Evolutionary conservation across 306 rosid genomes (phyloP).

Genomic region (Quercus dentata): DNA sequence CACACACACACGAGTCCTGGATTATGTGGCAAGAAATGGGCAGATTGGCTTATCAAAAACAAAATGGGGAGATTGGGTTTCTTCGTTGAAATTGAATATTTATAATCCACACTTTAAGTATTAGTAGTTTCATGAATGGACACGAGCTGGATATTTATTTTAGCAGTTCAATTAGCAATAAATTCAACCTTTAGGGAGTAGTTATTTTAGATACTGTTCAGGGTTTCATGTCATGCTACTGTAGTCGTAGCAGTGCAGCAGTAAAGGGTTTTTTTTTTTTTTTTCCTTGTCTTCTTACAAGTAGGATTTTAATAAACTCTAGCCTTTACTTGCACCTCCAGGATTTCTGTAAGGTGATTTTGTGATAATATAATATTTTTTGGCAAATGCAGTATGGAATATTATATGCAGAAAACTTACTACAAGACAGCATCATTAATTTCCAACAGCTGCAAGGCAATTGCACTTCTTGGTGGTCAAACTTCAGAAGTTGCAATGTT

Average conservation of each 20-base stretch:
- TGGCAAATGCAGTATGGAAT: constrained; percentile 77
- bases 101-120: neutral
- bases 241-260: neutral
- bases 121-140: neutral
- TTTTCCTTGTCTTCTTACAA: neutral
- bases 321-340: neutral
- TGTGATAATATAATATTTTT: neutral
- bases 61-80: neutral
- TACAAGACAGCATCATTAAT: constrained; percentile 95
- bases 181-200: neutral
- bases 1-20: neutral
- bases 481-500: constrained; percentile 76
- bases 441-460: constrained; percentile 94
- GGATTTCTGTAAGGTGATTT: neutral
- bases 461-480: constrained; percentile 96
- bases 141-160: neutral
- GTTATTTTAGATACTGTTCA: neutral
- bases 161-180: neutral
- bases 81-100: neutral
- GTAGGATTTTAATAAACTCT: neutral
- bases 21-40: neutral
- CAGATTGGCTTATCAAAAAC: neutral
- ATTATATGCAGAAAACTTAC: constrained; percentile 84
- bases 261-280: neutral
- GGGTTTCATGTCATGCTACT: neutral